phyloP scores from a whole-genome alignment of 2,329 filamentous ascomycete genomes.

The Venturia effusa region DNA sequence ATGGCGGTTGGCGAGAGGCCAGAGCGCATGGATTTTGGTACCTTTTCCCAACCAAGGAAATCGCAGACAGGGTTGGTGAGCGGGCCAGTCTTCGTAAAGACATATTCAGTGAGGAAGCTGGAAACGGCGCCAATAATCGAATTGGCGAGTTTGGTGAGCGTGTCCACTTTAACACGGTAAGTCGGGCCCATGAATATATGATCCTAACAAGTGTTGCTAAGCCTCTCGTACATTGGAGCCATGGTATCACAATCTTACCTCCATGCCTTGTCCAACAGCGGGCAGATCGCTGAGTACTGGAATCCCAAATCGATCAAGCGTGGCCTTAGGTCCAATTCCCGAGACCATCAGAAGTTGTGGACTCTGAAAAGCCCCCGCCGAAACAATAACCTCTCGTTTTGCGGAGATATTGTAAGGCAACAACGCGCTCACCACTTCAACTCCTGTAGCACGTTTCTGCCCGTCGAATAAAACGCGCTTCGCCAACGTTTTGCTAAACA shows the following conservation, averaged over 20 bases:
- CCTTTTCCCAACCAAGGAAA: constrained; percentile 19
- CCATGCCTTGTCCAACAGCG: constrained; percentile 21
- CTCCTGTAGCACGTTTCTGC: constrained; percentile 19
- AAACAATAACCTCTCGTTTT: constrained; percentile 10
- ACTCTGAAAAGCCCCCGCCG: constrained; percentile 6
- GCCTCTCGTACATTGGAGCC: not conserved
- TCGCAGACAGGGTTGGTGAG: constrained; percentile 16
- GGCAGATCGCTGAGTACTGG: constrained; percentile 16
- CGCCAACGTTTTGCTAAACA: constrained; percentile 37
- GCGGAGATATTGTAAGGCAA: not conserved
- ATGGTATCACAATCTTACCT: not conserved
- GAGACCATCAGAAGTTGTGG: constrained; percentile 11
- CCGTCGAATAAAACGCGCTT: constrained; percentile 31
- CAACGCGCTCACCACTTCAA: not conserved
- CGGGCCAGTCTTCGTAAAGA: constrained; percentile 11
- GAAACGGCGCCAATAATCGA: constrained; percentile 1
- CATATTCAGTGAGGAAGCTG: not conserved
- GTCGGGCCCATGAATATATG: constrained; percentile 27
- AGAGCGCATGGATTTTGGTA: constrained; percentile 15
- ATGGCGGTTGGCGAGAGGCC: constrained; percentile 12
- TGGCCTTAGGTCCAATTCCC: not conserved
- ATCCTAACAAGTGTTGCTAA: constrained; percentile 11
- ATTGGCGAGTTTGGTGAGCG: constrained; percentile 9
- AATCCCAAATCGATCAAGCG: constrained; percentile 16
- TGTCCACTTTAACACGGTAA: constrained; percentile 17